These are phyloP conservation scores for Aspergillus affinis DNA, from an alignment of 495 filamentous ascomycete species.

Conservation along the genomic window DNA sequence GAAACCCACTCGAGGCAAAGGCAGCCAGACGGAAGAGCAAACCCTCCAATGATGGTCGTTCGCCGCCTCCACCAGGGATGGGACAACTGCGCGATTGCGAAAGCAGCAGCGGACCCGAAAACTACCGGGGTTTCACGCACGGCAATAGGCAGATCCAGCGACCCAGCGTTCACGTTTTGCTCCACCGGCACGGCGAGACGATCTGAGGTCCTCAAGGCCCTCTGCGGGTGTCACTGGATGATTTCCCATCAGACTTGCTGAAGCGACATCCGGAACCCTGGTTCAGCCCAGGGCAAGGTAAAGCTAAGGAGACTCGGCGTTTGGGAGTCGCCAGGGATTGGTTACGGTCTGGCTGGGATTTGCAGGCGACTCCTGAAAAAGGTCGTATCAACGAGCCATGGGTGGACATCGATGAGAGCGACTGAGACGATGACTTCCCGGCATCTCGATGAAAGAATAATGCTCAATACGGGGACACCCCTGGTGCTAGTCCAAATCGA, in stretches of 20 bases:
- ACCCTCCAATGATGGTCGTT: conserved; percentile 9
- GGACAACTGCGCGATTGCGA: conserved; percentile 12
- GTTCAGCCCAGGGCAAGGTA: not conserved
- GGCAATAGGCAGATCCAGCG: conserved; percentile 29
- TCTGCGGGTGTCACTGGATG: not conserved
- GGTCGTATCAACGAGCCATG: not conserved
- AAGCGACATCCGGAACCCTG: conserved; percentile 9
- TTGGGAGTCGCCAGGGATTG: not conserved
- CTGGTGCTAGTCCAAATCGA: too few relatives aligned
- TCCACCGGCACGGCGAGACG: conserved; percentile 32
- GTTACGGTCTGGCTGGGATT: not conserved
- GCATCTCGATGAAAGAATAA: too few relatives aligned
- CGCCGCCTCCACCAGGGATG: conserved; percentile 12
- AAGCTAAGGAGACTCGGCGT: not conserved
- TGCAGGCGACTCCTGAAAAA: not conserved
- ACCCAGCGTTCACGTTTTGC: conserved; percentile 26
- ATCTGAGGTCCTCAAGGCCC: conserved; percentile 2
- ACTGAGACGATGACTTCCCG: not conserved
- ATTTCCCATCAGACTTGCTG: conserved; percentile 5
- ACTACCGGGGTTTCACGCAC: conserved; percentile 13
- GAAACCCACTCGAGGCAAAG: conserved; percentile 1
- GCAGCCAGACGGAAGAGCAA: not conserved
- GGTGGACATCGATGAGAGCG: not conserved
- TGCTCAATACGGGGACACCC: too few relatives aligned
- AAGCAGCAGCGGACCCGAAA: conserved; percentile 29